Evolutionary conservation across 2,329 filamentous ascomycete species (phyloP), one percentile per base, ranked within the genome.

Genomic region (Diaporthe velutina): DNA sequence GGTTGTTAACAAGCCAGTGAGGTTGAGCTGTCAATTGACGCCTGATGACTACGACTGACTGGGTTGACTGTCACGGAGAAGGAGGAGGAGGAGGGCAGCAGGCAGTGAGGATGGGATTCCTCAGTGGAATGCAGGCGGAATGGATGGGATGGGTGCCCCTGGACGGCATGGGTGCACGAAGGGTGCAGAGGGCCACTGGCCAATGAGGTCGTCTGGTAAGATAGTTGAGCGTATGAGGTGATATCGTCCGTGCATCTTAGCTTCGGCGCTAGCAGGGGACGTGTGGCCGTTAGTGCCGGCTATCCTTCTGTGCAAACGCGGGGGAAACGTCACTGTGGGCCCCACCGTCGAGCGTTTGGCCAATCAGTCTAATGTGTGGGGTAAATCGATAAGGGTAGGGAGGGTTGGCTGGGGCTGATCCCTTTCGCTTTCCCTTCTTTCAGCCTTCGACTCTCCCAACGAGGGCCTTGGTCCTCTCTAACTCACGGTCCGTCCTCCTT

Each of bases 321-420:
- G 73, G 70, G 73, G 68, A 74, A 70, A 70, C 57, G 70, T 70
- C 66, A 70, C 25, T 48, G 66, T 42, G 64, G 64, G 55, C 33
- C 72, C 58, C 33, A 68, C 48, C 42, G 30, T 54, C n/a, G 8
- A 25, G 33, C 55, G 70, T 10, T 48, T 55, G 57, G 30, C 73
- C 45, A 74, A 74, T 74, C 73, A 74, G 66, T 50, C 28, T 15
- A 25, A 38, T 64, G 45, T 74, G 73, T 70, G 73, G 73, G 73
- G 73, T 74, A 71, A 74, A 71, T 71, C 73, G 66, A 61, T 74
- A 73, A 70, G 71, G 55, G 30, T 45, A 58, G 61, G 66, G 35
- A 54, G 71, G 25, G 42, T 28, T 30, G 28, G 42, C 40, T 9
- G 22, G 40, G 40, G 61, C 61, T 52, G 61, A 67, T 67, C 61